Evolutionary conservation across 805 yeast genomes (phyloP).

Genomic region (Yarrowia deformans): DNA sequence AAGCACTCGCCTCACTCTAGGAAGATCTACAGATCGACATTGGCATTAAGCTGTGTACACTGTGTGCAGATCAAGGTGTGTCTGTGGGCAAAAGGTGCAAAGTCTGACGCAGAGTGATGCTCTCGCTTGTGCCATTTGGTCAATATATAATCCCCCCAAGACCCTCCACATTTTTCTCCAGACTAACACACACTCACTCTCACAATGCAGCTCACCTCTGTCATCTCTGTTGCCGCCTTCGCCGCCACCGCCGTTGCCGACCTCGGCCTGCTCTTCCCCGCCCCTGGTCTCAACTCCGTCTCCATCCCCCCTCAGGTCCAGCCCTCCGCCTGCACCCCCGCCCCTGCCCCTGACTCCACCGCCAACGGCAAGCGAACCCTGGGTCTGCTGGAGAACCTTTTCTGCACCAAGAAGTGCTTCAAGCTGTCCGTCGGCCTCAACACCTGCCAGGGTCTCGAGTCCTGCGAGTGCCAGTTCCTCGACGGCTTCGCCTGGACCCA

Average conservation of each 20-base stretch:
- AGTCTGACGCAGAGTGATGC: neutral
- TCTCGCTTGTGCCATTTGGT: too few species aligned
- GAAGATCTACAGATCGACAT: conserved; percentile 18
- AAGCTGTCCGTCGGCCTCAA: conserved; percentile 36
- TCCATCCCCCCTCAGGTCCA: conserved; percentile 37
- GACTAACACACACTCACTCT: conserved; percentile 32
- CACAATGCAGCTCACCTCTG: conserved; percentile 36
- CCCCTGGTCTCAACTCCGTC: conserved; percentile 29
- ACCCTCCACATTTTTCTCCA: neutral
- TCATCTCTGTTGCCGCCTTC: conserved; percentile 17
- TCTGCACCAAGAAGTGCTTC: conserved; percentile 39
- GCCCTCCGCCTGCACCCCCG: conserved; percentile 35
- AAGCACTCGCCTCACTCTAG: conserved; percentile 18
- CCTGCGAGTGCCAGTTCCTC: conserved; percentile 37
- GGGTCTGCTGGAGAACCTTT: conserved; percentile 24
- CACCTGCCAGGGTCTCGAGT: conserved; percentile 37
- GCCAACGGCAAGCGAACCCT: conserved; percentile 21
- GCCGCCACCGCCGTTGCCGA: conserved; percentile 36
- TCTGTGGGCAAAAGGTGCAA: neutral
- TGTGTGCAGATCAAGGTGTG: neutral
- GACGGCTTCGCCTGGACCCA: conserved; percentile 35
- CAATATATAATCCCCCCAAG: conserved; percentile 10
- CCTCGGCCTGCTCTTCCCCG: conserved; percentile 36
- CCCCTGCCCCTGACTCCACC: conserved; percentile 22
- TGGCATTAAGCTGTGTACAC: conserved; percentile 10